Base-by-base conservation (phyloP, 192 early-diverging fungal species). In the Gaertneriomyces semiglobifer region DNA sequence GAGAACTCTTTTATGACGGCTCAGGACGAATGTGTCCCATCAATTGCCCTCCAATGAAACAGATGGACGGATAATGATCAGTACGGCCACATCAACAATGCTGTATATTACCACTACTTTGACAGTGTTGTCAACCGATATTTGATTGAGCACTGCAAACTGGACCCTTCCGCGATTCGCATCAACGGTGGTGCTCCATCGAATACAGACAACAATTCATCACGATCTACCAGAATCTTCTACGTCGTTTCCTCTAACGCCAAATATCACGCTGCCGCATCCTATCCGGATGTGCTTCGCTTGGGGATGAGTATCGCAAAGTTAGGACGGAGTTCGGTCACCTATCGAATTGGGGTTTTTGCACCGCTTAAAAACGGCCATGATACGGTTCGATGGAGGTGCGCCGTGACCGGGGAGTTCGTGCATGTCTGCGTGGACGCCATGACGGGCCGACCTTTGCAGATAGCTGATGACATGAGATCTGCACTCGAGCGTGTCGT, bases 21-120 rank as follows among this genome's bases (percentile, higher is more conserved):
- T 2, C 0, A 33, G 25, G 25, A 33, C 25, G 25, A 33, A 33
- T 33, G 25, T 2, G 25, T 33, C 25, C 1, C 25, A 33, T 33
- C 25, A 33, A 33, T 33, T 33, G 25, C 25, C 25, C 25, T 33
- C 25, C 25, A 33, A 1, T 33, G 25, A 33, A 33, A 33, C 55
- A 68, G 80, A 46, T 86, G 84, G 84, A 73, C 74, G 38, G 84
- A 86, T 52, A 86, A 84, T 44, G 84, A 86, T 56, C 78, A 81
- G 38, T 86, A 86, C 60, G 79, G 81, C 12, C 84, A 86, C 65
- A 65, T 86, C 44, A 86, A 86, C 69, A 86, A 85, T 50, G 77
- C 79, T 6, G 74, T 78, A 39, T 86, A 82, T 39, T 84, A 86
- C 60, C 60, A 70, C 41, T 79, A 79, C 46, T 81, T 86, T 60